Base-by-base conservation (phyloP, 1,284 basidiomycete genomes). In the Neonothopanus nambi region DNA sequence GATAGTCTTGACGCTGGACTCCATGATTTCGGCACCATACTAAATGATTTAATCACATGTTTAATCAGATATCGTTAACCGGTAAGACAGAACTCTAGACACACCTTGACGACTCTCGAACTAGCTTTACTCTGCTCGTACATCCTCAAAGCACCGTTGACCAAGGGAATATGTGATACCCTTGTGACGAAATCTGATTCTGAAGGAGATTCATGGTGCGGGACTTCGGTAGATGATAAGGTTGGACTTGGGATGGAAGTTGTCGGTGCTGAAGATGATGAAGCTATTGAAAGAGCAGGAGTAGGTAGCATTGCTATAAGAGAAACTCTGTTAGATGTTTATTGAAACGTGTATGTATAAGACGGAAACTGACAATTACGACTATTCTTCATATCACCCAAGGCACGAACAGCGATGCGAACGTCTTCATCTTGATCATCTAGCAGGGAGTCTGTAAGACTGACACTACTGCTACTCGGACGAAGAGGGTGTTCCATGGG, bases 21-120 rank as follows among this genome's bases (percentile, higher is more conserved):
- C 93, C 73, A 95, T 84, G 76, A 94, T 88, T 66, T 89, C 89
- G 18, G 89, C 92, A 52, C 92, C 90, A 65, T 93, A 93, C 90
- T 93, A 47, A 30, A 13, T 35, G 26, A 42, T 30, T 39, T 35
- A 48, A 62, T 61, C 57, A 60, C 55, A 63, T 60, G 56, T 39
- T 17, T n/a, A 36, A 20, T 33, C 18, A 12, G 17, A 41, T 33
- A 33, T 46, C n/a, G n/a, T 24, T 15, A 30, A 20, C 11, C 8
- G 7, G 26, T 1, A 52, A 50, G 42, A n/a, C 15, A 28, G 40
- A 48, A 39, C n/a, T n/a, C n/a, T n/a, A 28, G 48, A 51, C 70
- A 49, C 60, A 83, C 87, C 78, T 91, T 91, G 63, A 93, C 89
- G 26, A 92, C 86, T 42, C 86, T 74, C 30, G 88, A 91, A 57